Evolutionary conservation across 495 filamentous ascomycete species (phyloP), one percentile per base, ranked within the genome.

Genomic region (Annulohypoxylon bovei): DNA sequence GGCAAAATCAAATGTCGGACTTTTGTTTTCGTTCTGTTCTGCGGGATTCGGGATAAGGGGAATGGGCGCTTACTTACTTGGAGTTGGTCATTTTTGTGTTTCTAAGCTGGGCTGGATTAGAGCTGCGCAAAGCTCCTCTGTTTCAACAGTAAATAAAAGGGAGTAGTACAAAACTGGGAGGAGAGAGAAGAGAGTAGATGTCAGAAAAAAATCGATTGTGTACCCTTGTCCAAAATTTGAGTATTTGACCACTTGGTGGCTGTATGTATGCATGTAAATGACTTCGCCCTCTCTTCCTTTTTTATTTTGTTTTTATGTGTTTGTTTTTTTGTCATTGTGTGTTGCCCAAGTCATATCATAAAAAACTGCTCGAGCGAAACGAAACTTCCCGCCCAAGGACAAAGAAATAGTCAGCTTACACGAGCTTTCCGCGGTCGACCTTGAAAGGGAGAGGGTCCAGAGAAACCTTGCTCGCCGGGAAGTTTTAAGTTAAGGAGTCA

Each of bases 401-500:
- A 72, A 72, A 72, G 70, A 49, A 60, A 60, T 42, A 33, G 28
- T 37, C 44, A 47, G 20, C 50, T 58, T 52, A 71, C 22, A 67
- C 40, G 52, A 71, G 58, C 50, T 52, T 40, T 39, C 22, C 25
- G 12, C 35, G 18, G 23, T 7, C 6, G 40, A 52, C 1, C n/a
- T 53, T 62, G 14, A 68, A 68, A 62, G 52, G 33, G 32, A 30
- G 14, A 37, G 23, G 11, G 14, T 12, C 52, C n/a, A 27, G 27
- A 25, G 18, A 56, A 56, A 40, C 32, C 37, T 27, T 40, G 32
- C 50, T 40, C 35, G 23, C 39, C 25, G 23, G 55, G 42, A 30
- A 46, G 47, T 52, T 57, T n/a, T n/a, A n/a, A n/a, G n/a, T n/a
- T 22, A 47, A 47, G 53, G 56, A 32, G 58, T 27, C 30, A 32